These are phyloP conservation scores for Candida insectalens DNA, from an alignment of 805 yeast genomes.

Conservation along the genomic window DNA sequence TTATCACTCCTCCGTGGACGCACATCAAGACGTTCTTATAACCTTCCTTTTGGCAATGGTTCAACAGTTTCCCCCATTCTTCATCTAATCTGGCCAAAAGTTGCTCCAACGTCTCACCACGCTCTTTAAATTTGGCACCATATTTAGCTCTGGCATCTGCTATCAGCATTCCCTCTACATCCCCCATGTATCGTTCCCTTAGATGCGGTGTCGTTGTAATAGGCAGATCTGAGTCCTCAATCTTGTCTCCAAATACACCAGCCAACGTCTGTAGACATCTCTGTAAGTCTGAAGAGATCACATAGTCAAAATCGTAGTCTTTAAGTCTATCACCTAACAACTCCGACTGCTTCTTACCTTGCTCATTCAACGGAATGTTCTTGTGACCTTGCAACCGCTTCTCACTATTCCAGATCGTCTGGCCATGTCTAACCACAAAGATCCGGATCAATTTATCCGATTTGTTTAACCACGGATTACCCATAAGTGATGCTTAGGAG, in stretches of 20 bases:
- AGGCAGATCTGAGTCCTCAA: conserved; percentile 4
- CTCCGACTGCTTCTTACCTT: conserved; percentile 53
- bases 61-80: conserved; percentile 35
- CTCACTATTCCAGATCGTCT: conserved; percentile 60
- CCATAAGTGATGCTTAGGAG: no score
- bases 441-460: conserved; percentile 19
- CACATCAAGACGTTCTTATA: conserved; percentile 48
- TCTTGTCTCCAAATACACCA: conserved; percentile 26
- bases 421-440: conserved; percentile 75
- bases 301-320: conserved; percentile 31
- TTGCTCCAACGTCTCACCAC: conserved; percentile 49
- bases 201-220: conserved; percentile 30
- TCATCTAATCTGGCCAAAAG: conserved; percentile 39
- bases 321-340: conserved; percentile 38
- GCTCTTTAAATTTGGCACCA: conserved; percentile 49
- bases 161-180: conserved; percentile 65
- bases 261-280: conserved; percentile 55
- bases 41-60: conserved; percentile 24
- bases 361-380: conserved; percentile 52
- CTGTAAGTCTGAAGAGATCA: conserved; percentile 41
- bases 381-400: conserved; percentile 75
- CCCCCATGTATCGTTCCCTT: conserved; percentile 75
- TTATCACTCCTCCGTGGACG: conserved; percentile 78
- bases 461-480: conserved; percentile 1
- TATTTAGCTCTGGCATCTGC: conserved; percentile 50